Evolutionary conservation across 495 filamentous ascomycete genomes (phyloP).

Genomic region (Podospora conica): DNA sequence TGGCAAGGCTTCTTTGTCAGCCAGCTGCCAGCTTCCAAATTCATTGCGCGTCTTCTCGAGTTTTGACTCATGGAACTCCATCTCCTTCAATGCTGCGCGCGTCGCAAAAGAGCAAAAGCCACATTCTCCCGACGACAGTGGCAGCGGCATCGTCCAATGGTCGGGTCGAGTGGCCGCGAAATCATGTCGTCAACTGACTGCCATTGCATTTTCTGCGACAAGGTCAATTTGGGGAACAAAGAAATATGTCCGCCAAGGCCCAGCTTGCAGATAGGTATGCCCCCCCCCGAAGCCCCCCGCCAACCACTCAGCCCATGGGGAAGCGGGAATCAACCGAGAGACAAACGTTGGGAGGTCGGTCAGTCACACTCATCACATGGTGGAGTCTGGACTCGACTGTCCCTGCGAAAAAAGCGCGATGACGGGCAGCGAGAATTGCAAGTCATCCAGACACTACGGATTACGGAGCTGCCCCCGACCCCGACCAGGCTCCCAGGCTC

Average conservation of each 20-base stretch:
- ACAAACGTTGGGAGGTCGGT: too few relatives aligned
- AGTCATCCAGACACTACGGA: too few relatives aligned
- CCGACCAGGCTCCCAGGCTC: too few relatives aligned
- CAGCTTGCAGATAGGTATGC: too few relatives aligned
- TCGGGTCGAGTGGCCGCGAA: not conserved
- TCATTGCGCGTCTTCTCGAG: not conserved
- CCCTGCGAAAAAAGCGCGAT: too few relatives aligned
- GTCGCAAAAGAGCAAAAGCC: not conserved
- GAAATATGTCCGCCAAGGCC: not conserved
- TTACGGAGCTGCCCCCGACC: too few relatives aligned
- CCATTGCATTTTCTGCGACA: not conserved
- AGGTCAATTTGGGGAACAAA: not conserved
- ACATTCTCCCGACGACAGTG: not conserved
- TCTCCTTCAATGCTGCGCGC: not conserved
- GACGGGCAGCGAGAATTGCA: not conserved
- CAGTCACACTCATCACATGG: not conserved
- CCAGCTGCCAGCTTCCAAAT: not conserved
- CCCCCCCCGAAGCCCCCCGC: not conserved
- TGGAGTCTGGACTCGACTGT: too few relatives aligned
- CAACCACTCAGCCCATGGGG: not conserved
- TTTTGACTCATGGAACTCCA: too few relatives aligned
- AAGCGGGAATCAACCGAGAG: too few relatives aligned
- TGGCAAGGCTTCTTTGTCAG: too few relatives aligned
- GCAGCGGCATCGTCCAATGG: not conserved
- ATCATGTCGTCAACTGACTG: not conserved